These are phyloP conservation scores for Wickerhamiella shivajii DNA, from an alignment of 805 yeast species.

Conservation along the genomic window DNA sequence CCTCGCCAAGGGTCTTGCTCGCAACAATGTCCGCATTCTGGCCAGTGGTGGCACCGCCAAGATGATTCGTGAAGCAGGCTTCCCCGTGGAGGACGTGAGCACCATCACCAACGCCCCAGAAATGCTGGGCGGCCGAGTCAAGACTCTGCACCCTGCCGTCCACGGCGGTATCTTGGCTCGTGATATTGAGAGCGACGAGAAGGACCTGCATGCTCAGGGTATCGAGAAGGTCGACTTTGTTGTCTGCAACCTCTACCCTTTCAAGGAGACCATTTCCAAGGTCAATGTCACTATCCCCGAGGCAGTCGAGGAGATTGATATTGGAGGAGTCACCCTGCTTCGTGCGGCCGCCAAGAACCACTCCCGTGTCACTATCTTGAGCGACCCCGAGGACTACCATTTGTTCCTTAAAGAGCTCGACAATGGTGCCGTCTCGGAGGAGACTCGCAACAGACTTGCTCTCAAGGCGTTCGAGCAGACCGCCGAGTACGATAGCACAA, in stretches of 20 bases:
- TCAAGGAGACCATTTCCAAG: constrained; percentile 92
- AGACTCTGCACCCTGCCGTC: constrained; percentile 96
- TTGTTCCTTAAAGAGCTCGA: constrained; percentile 69
- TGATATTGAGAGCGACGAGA: constrained; percentile 78
- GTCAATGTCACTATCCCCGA: constrained; percentile 90
- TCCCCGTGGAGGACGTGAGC: constrained; percentile 93
- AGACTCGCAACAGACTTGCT: constrained; percentile 70
- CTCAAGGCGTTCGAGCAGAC: constrained; percentile 97
- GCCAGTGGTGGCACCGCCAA: constrained; percentile 98
- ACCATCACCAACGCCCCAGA: constrained; percentile 96
- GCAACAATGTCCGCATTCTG: constrained; percentile 76
- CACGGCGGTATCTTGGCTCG: constrained; percentile 92
- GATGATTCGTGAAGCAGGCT: constrained; percentile 91
- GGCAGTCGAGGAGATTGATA: constrained; percentile 97
- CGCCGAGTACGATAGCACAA: constrained; percentile 92
- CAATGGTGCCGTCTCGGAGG: constrained; percentile 55
- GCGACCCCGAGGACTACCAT: constrained; percentile 91
- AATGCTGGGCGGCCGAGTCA: constrained; percentile 97
- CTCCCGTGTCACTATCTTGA: constrained; percentile 83
- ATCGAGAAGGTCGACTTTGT: constrained; percentile 94
- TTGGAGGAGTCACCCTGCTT: constrained; percentile 92
- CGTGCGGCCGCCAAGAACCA: constrained; percentile 99
- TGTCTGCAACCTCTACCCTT: constrained; percentile 95
- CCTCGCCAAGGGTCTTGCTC: constrained; percentile 85
- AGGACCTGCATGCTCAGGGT: constrained; percentile 74